These are phyloP conservation scores for Nannizziopsis arthrosporioides DNA, from an alignment of 2,329 filamentous ascomycete species.

Conservation along the genomic window DNA sequence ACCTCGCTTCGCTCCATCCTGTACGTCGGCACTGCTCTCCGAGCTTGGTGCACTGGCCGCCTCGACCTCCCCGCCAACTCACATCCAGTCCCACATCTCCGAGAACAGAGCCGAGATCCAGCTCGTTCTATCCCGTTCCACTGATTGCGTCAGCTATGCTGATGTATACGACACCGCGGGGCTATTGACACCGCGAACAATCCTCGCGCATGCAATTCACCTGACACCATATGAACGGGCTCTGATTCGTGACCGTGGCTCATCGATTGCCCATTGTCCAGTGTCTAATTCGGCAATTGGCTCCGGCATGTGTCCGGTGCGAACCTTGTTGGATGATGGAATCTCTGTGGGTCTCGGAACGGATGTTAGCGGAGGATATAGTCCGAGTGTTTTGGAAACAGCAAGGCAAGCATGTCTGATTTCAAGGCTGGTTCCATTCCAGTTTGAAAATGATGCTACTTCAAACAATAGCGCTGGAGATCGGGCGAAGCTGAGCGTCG, in stretches of 20 bases:
- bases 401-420: conserved; percentile 70
- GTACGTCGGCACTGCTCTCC: conserved; percentile 44
- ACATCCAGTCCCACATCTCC: conserved; percentile 76
- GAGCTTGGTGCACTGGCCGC: conserved; percentile 54
- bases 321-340: conserved; percentile 60
- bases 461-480: not conserved
- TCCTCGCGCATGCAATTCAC: conserved; percentile 78
- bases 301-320: conserved; percentile 64
- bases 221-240: conserved; percentile 54
- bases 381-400: conserved; percentile 68
- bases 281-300: conserved; percentile 75
- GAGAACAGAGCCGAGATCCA: conserved; percentile 67
- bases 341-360: conserved; percentile 78
- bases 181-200: conserved; percentile 59
- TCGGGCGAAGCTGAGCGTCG: conserved; percentile 56
- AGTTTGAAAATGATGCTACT: conserved; percentile 19
- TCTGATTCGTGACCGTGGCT: conserved; percentile 49
- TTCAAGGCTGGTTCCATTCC: conserved; percentile 56
- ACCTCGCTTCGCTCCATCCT: conserved; percentile 49
- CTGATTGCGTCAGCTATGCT: conserved; percentile 52
- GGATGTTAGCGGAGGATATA: conserved; percentile 82
- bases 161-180: conserved; percentile 64
- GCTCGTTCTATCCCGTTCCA: conserved; percentile 61
- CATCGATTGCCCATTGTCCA: conserved; percentile 74
- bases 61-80: conserved; percentile 47